A percentile compares a stretch with the other conserved stretches of the same genome.
phyloP scores from a whole-genome alignment of 2,329 filamentous ascomycete species.

The Huntiella decipiens region DNA sequence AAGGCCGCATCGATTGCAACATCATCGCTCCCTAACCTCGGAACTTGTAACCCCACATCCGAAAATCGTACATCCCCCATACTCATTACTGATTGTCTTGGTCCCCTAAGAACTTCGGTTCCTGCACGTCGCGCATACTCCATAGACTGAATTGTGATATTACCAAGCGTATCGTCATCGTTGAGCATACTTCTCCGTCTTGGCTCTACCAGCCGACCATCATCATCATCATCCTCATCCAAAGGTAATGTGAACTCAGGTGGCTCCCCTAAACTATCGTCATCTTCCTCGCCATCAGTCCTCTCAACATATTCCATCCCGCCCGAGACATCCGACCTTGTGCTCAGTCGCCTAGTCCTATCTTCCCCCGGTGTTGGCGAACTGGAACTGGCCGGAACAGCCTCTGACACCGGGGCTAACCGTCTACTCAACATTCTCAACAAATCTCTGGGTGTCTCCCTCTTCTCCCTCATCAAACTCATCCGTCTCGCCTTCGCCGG shows the following conservation, averaged over 20 bases:
- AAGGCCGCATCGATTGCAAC: slow-evolving; percentile 30
- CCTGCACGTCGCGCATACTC: slow-evolving; percentile 36
- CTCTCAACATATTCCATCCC: slow-evolving; percentile 15
- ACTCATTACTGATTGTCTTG: slow-evolving; percentile 30
- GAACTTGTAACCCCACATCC: slow-evolving; percentile 24
- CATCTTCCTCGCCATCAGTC: slow-evolving; percentile 26
- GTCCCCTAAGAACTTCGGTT: slow-evolving; percentile 25
- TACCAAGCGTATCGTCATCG: slow-evolving; percentile 33
- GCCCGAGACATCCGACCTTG: slow-evolving; percentile 7
- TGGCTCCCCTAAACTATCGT: slow-evolving; percentile 28
- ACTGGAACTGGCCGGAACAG: slow-evolving; percentile 29
- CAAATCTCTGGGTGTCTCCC: slow-evolving; percentile 35
- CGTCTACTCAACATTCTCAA: slow-evolving; percentile 34
- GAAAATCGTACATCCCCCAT: slow-evolving; percentile 34
- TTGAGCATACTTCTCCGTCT: slow-evolving; percentile 32
- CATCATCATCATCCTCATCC: slow-evolving; percentile 28
- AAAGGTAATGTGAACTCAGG: slow-evolving; percentile 38
- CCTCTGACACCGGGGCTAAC: slow-evolving; percentile 30
- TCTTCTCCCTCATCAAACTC: slow-evolving; percentile 31
- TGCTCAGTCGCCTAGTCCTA: background rate
- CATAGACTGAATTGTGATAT: slow-evolving; percentile 38
- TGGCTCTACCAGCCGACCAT: slow-evolving; percentile 33
- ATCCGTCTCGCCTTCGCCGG: slow-evolving; percentile 39
- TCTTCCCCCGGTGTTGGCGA: slow-evolving; percentile 18
- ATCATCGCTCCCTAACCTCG: slow-evolving; percentile 21